Percentiles rank a stretch among this genome's conserved stretches.
phyloP scores from a whole-genome alignment of 768 basidiomycete species.

The Rubroboletus pulcherrimus region DNA sequence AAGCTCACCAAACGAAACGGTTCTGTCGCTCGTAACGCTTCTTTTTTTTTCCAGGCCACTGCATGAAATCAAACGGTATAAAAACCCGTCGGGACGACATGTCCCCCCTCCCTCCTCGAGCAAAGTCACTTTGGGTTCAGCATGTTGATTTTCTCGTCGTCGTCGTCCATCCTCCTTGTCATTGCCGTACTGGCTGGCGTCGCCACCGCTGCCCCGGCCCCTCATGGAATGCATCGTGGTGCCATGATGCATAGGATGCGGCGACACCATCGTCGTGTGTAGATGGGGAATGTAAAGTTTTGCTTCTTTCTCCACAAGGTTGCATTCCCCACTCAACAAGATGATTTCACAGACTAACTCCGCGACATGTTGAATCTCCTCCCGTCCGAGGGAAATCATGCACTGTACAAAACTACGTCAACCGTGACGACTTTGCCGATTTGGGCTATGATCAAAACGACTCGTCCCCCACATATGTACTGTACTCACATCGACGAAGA shows the following conservation, averaged over 20 bases:
- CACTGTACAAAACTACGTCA: neutral
- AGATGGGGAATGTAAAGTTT: neutral
- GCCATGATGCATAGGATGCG: neutral
- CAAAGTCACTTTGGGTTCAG: neutral
- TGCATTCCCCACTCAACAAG: neutral
- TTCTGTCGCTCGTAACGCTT: neutral
- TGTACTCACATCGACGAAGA: neutral
- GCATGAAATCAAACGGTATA: neutral
- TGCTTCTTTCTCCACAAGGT: neutral
- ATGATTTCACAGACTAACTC: neutral
- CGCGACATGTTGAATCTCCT: neutral
- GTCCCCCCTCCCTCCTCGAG: neutral
- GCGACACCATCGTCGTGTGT: neutral
- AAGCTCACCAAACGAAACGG: neutral
- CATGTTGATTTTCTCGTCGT: slow-evolving; percentile 5
- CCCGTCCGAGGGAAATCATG: neutral
- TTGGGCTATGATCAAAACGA: no score
- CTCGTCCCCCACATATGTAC: neutral
- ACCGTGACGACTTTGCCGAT: neutral
- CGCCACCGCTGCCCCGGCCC: slow-evolving; percentile 1
- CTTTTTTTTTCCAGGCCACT: neutral
- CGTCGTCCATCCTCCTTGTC: slow-evolving; percentile 1
- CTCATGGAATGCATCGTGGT: neutral
- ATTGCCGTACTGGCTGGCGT: neutral
- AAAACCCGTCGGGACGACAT: neutral